Conservation (phyloP, 2,329 filamentous ascomycete genomes). For the Akanthomyces dipterigenus region DNA sequence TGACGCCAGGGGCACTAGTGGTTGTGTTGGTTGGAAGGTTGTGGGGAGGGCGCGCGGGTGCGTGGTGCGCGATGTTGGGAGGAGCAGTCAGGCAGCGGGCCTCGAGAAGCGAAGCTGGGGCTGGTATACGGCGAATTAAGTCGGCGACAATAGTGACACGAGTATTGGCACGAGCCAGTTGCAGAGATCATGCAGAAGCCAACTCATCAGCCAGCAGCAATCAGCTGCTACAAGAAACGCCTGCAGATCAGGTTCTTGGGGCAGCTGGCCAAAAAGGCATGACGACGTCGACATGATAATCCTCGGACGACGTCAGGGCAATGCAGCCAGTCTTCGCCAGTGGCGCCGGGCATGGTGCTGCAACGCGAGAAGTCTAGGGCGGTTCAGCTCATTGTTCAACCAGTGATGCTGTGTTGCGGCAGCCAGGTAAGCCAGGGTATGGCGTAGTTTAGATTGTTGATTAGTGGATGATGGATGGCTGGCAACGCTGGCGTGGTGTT, state of each 20-base stretch:
- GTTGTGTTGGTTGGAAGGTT: slow-evolving; percentile 2
- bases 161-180: neutral
- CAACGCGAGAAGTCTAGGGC: neutral
- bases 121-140: neutral
- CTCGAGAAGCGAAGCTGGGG: neutral
- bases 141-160: neutral
- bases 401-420: neutral
- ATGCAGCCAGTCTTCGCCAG: neutral
- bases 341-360: neutral
- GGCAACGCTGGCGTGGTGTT: neutral
- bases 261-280: neutral
- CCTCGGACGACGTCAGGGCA: neutral
- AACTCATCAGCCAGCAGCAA: neutral
- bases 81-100: neutral
- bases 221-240: neutral
- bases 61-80: neutral
- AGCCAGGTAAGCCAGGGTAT: neutral
- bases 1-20: slow-evolving; percentile 8
- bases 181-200: neutral
- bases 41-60: neutral
- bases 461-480: slow-evolving; percentile 3
- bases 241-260: neutral
- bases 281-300: neutral
- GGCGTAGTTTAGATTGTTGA: neutral
- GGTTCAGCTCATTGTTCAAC: neutral